Conservation (phyloP, 2,329 filamentous ascomycete genomes). For the Trichophyton verrucosum region DNA sequence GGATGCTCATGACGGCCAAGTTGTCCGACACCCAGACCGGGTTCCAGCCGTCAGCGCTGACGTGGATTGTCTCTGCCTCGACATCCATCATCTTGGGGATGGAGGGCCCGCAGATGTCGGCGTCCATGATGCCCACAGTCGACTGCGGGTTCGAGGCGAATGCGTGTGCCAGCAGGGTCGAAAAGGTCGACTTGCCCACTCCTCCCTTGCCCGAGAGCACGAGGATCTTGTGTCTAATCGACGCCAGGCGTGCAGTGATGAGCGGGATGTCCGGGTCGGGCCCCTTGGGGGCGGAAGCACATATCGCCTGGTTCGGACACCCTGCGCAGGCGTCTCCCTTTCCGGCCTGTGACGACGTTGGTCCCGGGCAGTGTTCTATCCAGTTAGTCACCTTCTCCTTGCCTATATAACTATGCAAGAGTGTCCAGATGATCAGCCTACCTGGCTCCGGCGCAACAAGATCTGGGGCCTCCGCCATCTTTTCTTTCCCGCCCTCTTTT, state of each 20-base stretch:
- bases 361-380: conserved; percentile 81
- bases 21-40: conserved; percentile 95
- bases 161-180: conserved; percentile 72
- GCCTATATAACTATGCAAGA: neutral
- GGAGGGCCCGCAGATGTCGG: conserved; percentile 88
- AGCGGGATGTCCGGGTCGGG: conserved; percentile 87
- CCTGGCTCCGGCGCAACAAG: conserved; percentile 85
- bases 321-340: conserved; percentile 74
- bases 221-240: conserved; percentile 82
- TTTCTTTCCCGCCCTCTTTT: neutral
- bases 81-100: conserved; percentile 99
- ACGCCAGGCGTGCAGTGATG: conserved; percentile 69
- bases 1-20: conserved; percentile 88
- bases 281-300: conserved; percentile 84
- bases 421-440: conserved; percentile 19
- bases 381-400: neutral
- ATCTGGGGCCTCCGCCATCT: conserved; percentile 66
- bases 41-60: conserved; percentile 78
- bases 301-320: conserved; percentile 92
- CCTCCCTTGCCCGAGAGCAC: conserved; percentile 91
- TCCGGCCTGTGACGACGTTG: conserved; percentile 42
- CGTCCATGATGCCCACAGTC: conserved; percentile 91
- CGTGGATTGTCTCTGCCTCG: conserved; percentile 83
- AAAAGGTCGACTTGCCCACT: conserved; percentile 93
- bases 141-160: conserved; percentile 69